Evolutionary conservation across 352 stramenopile genomes (phyloP), one percentile per base, ranked within the genome.

Genomic region (Globisporangium okanoganense): DNA sequence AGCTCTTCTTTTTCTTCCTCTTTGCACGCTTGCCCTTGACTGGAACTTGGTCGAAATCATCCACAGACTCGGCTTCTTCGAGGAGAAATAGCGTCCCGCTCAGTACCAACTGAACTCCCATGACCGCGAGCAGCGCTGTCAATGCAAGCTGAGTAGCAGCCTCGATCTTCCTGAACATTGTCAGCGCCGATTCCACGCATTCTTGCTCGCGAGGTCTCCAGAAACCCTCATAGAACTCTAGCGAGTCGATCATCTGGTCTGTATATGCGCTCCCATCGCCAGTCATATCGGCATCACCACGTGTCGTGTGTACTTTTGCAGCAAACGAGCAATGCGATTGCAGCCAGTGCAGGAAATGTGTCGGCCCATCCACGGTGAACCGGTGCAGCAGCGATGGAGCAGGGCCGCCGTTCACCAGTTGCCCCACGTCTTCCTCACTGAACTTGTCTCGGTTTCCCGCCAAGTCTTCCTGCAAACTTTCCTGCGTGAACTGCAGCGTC

Each of bases 341-440:
- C 10, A 88, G 29, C 73, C 73, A 84, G 2, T 59, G 57, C 2
- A 88, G 61, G 31, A 85, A 88, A 50, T 61, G 61, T 49, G 64
- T 61, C 6, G 75, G 77, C 4, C 67, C 75, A 47, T 88, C 76
- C 22, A 84, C 64, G 6, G 81, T 50, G 47, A 87, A 84, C 10
- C 76, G 67, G 12, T 87, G 76, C 24, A 71, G 71, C 7, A 88
- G 64, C 9, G 76, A 85, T 2, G 75, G 71, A 20, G 49, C 27
- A 1, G 49, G 40, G 0, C 69, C 75, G 47, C 75, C 76, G 41
- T 87, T 83, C 13, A 88, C 56, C 18, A 87, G 62, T 8, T 62
- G 31, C 0, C 40, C 59, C 7, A 76, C 52, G 14, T 62, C 60
- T 3, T 61, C 40, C 31, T 72, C 66, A 0, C 58, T 73, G 9